Evolutionary conservation across 108 stramenopile genomes (phyloP).

Genomic region (Nitzschia sp.): DNA sequence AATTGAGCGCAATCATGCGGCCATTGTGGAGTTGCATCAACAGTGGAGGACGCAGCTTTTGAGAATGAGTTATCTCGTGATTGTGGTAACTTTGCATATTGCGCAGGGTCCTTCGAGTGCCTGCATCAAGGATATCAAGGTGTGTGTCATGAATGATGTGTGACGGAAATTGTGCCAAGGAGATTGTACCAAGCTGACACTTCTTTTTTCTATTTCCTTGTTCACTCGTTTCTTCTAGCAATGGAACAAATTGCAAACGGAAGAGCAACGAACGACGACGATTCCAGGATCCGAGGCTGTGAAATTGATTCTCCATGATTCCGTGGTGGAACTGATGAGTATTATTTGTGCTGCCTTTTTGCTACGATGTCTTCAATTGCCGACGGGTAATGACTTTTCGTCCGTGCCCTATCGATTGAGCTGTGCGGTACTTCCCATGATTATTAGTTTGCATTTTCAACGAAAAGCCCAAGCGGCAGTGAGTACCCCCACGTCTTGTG

Average conservation of each 20-base stretch:
- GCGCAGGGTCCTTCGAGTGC: conserved; percentile 38
- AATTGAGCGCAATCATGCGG: conserved; percentile 4
- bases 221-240: not conserved
- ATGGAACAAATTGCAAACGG: conserved; percentile 21
- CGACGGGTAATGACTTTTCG: conserved; percentile 19
- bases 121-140: conserved; percentile 58
- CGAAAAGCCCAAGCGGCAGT: not conserved
- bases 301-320: conserved; percentile 2
- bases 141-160: conserved; percentile 11
- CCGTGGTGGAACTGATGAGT: conserved; percentile 25
- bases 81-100: conserved; percentile 52
- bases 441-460: conserved; percentile 17
- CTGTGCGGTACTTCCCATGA: conserved; percentile 20
- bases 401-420: conserved; percentile 16
- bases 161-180: not conserved
- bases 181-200: not conserved
- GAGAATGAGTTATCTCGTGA: conserved; percentile 44
- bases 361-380: conserved; percentile 5
- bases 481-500: conserved; percentile 1
- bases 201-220: not conserved
- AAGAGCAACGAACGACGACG: not conserved
- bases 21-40: conserved; percentile 30
- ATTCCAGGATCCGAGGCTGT: conserved; percentile 9
- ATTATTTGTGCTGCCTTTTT: conserved; percentile 20
- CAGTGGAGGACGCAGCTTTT: conserved; percentile 57